phyloP scores from a whole-genome alignment of 345 rosid species.

The Lumnitzera racemosa region DNA sequence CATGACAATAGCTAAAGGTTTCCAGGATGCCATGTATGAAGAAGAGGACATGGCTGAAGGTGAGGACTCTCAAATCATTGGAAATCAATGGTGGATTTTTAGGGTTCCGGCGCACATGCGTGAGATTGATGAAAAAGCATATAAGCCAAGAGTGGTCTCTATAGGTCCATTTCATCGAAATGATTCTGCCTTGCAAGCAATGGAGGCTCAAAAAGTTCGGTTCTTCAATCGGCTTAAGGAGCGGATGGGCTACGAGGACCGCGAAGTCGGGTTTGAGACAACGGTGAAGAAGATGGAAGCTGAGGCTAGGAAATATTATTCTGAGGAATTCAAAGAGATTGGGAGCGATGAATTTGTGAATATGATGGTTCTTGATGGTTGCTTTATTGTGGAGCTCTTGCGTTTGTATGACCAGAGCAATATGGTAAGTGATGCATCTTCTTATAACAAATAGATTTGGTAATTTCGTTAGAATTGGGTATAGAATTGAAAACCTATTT shows the following conservation, averaged over 20 bases:
- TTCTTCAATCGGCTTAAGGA: background rate
- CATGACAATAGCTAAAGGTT: background rate
- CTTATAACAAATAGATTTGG: no score
- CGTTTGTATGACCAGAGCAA: conserved; percentile 1
- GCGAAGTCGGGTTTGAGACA: background rate
- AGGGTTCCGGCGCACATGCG: conserved; percentile 8
- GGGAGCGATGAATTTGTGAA: background rate
- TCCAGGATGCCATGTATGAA: background rate
- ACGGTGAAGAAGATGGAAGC: conserved; percentile 3
- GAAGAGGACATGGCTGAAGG: background rate
- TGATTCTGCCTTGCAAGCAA: background rate
- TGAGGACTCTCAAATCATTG: background rate
- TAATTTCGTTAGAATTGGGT: no score
- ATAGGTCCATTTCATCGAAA: conserved; percentile 9
- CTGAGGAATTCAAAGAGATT: conserved; percentile 4
- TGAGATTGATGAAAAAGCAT: conserved; percentile 6
- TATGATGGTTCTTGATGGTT: conserved; percentile 13
- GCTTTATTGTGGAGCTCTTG: conserved; percentile 12
- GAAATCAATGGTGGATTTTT: conserved; percentile 7
- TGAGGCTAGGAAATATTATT: background rate
- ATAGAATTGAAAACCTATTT: no score
- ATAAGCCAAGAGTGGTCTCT: conserved; percentile 9
- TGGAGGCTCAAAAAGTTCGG: conserved; percentile 9
- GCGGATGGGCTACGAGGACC: background rate
- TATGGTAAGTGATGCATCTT: background rate